These are phyloP conservation scores for Corchorus olitorius DNA, from an alignment of 345 rosid species.

Conservation along the genomic window DNA sequence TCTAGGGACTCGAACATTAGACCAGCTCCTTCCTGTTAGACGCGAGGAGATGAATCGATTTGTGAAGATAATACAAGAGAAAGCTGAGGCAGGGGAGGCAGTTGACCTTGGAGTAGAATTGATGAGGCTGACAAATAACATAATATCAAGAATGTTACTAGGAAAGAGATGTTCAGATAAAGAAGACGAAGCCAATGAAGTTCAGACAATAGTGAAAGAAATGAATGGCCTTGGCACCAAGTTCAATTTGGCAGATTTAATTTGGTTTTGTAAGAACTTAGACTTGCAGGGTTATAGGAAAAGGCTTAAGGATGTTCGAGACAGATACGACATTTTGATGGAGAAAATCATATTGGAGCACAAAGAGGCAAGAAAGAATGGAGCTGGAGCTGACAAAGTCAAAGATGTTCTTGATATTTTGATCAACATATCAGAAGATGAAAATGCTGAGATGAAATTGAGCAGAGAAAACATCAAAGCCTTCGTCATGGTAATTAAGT, in stretches of 20 bases:
- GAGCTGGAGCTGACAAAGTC: slow-evolving; percentile 10
- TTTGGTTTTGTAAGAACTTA: slow-evolving; percentile 65
- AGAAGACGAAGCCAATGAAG: slow-evolving; percentile 44
- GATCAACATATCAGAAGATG: slow-evolving; percentile 66
- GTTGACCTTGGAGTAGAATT: slow-evolving; percentile 54
- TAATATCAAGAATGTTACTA: slow-evolving; percentile 63
- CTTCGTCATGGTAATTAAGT: slow-evolving; percentile 68
- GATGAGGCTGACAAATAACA: slow-evolving; percentile 57
- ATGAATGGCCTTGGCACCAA: slow-evolving; percentile 51
- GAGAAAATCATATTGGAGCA: slow-evolving; percentile 71
- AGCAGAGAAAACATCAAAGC: slow-evolving; percentile 76
- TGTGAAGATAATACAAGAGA: slow-evolving; percentile 35
- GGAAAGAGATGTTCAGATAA: slow-evolving; percentile 44
- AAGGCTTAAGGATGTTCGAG: slow-evolving; percentile 60
- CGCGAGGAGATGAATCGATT: slow-evolving; percentile 47
- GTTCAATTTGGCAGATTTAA: slow-evolving; percentile 60
- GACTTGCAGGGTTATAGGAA: slow-evolving; percentile 66
- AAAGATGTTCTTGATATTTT: slow-evolving; percentile 65
- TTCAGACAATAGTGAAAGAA: slow-evolving; percentile 62
- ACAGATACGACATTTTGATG: slow-evolving; percentile 59
- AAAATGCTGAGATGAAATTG: slow-evolving; percentile 55
- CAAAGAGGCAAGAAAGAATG: slow-evolving; percentile 32
- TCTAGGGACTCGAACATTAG: slow-evolving; percentile 52
- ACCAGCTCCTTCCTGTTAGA: slow-evolving; percentile 46
- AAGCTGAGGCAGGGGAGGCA: slow-evolving; percentile 41